phyloP scores from a whole-genome alignment of 1,284 basidiomycete species.

The Pterulicium gracile region DNA sequence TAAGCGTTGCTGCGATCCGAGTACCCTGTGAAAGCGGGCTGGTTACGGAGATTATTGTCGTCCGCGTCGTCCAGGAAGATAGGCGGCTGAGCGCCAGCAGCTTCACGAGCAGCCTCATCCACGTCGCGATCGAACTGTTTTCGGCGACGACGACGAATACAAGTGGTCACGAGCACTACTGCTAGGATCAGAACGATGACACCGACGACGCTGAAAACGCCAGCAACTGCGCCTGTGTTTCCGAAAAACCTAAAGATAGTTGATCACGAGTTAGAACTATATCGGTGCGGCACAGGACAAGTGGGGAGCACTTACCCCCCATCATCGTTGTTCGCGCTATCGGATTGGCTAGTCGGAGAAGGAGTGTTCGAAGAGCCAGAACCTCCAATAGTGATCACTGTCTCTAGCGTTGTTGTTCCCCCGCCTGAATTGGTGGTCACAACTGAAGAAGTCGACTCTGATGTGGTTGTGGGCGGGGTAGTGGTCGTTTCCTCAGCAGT shows the following conservation, averaged over 20 bases:
- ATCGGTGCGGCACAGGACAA: background rate
- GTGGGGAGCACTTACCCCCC: background rate
- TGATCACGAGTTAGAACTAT: background rate
- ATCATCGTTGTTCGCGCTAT: background rate
- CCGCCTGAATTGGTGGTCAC: background rate
- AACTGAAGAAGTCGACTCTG: slow-evolving; percentile 10
- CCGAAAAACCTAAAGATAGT: slow-evolving; percentile 3
- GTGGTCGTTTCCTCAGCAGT: too few relatives aligned
- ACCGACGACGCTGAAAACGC: slow-evolving; percentile 2
- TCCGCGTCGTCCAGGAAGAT: slow-evolving; percentile 27
- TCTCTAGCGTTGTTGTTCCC: background rate
- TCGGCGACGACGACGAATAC: slow-evolving; percentile 27
- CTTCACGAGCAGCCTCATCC: slow-evolving; percentile 23
- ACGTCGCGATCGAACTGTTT: slow-evolving; percentile 30
- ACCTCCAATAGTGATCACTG: background rate
- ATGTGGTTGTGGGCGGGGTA: too few relatives aligned
- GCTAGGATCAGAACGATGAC: slow-evolving; percentile 17
- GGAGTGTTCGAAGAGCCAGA: background rate
- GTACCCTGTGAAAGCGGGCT: background rate
- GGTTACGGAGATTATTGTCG: slow-evolving; percentile 11
- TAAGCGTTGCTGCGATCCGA: slow-evolving; percentile 14
- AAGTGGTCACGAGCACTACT: slow-evolving; percentile 23
- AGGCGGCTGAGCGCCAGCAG: slow-evolving; percentile 13
- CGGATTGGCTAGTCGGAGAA: background rate
- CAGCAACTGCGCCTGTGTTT: slow-evolving; percentile 4